Evolutionary conservation across 495 filamentous ascomycete genomes (phyloP).

Genomic region (Penicillium nucicola): DNA sequence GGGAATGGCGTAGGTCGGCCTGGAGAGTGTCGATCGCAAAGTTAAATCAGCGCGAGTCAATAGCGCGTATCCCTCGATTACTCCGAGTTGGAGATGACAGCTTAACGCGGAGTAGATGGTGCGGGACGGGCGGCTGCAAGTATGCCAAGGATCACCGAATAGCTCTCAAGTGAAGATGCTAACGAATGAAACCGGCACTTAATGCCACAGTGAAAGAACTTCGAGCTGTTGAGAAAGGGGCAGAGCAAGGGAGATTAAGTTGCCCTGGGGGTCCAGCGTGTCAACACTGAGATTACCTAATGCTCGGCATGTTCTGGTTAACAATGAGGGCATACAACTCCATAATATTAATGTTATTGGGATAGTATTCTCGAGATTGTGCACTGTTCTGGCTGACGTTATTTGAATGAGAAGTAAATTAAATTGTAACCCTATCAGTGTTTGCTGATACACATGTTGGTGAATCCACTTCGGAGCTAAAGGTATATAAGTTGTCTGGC

Average conservation of each 20-base stretch:
- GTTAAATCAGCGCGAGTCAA: not conserved
- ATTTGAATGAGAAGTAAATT: no score
- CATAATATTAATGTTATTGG: no score
- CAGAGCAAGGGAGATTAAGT: slow-evolving; percentile 1
- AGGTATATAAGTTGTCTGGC: no score
- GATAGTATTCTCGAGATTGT: no score
- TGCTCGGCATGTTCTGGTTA: not conserved
- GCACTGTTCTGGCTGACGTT: no score
- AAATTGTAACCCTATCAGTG: no score
- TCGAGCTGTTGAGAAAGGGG: slow-evolving; percentile 4
- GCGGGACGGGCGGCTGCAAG: not conserved
- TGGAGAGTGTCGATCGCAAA: slow-evolving; percentile 19
- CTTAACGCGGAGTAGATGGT: not conserved
- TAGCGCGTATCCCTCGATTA: not conserved
- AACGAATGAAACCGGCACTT: slow-evolving; percentile 62
- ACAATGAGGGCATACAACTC: not conserved
- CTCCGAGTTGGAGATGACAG: not conserved
- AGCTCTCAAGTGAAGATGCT: not conserved
- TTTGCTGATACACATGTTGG: no score
- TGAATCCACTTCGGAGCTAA: no score
- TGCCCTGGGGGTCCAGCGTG: not conserved
- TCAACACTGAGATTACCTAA: slow-evolving; percentile 4
- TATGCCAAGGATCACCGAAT: not conserved
- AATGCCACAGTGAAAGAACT: slow-evolving; percentile 46
- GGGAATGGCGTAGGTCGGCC: slow-evolving; percentile 1